phyloP scores from a whole-genome alignment of 768 basidiomycete species.

The Mycena rebaudengoi region DNA sequence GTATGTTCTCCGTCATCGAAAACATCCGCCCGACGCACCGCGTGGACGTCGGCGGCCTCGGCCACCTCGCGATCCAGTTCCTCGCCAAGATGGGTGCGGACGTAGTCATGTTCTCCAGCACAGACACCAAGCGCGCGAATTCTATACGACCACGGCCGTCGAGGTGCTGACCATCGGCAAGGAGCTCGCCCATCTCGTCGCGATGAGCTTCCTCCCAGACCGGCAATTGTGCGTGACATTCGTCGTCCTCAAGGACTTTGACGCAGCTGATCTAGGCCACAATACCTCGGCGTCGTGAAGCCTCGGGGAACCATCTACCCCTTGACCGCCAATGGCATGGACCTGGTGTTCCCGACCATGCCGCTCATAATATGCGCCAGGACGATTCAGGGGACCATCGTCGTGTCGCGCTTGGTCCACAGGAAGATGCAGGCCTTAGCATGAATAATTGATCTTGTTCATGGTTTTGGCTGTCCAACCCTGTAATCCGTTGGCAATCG shows the following conservation, averaged over 20 bases:
- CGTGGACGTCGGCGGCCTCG: slow-evolving; percentile 47
- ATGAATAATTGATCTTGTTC: too few relatives aligned
- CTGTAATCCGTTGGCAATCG: too few relatives aligned
- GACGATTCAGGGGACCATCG: slow-evolving; percentile 23
- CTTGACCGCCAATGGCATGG: slow-evolving; percentile 1
- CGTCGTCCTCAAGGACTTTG: background rate
- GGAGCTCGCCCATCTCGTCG: slow-evolving; percentile 39
- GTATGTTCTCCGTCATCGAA: slow-evolving; percentile 24
- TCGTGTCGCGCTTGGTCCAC: background rate
- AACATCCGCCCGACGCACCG: slow-evolving; percentile 39
- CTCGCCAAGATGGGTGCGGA: slow-evolving; percentile 49
- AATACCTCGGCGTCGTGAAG: slow-evolving; percentile 3
- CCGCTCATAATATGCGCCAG: slow-evolving; percentile 8
- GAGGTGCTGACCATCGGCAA: slow-evolving; percentile 35
- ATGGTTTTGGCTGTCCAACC: too few relatives aligned
- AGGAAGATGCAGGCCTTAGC: slow-evolving; percentile 42
- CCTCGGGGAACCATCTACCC: slow-evolving; percentile 2
- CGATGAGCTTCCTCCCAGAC: slow-evolving; percentile 26
- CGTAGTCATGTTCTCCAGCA: slow-evolving; percentile 45
- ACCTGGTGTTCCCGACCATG: background rate
- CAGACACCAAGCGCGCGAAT: slow-evolving; percentile 43
- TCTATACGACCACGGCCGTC: slow-evolving; percentile 37
- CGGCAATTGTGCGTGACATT: background rate
- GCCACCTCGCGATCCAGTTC: slow-evolving; percentile 49
- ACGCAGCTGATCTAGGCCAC: background rate